phyloP scores from a whole-genome alignment of 768 basidiomycete genomes.

The Lactarius sanguifluus region DNA sequence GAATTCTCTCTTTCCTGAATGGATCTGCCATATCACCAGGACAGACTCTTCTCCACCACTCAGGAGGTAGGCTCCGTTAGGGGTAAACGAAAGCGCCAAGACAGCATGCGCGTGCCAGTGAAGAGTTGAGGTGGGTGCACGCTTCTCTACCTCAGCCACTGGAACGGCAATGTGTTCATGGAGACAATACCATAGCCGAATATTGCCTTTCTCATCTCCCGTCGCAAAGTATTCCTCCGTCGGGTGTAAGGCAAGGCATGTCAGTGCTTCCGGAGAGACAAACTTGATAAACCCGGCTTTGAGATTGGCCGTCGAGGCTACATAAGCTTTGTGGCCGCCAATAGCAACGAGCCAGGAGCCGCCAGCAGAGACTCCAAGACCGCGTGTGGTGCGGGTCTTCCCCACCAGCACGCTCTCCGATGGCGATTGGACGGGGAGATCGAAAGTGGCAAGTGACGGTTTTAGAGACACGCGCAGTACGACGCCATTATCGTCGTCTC shows the following conservation, averaged over 20 bases:
- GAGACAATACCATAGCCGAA: slow-evolving; percentile 92
- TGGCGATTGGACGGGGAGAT: slow-evolving; percentile 44
- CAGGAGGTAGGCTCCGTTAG: slow-evolving; percentile 88
- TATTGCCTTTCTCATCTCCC: slow-evolving; percentile 81
- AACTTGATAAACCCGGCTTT: slow-evolving; percentile 77
- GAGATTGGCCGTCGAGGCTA: slow-evolving; percentile 57
- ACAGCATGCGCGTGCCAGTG: slow-evolving; percentile 99
- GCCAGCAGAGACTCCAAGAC: slow-evolving; percentile 70
- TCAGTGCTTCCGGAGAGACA: slow-evolving; percentile 75
- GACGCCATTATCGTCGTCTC: slow-evolving; percentile 44
- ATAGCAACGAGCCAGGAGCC: slow-evolving; percentile 77
- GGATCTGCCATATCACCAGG: slow-evolving; percentile 95
- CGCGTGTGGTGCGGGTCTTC: slow-evolving; percentile 61
- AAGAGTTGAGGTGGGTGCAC: slow-evolving; percentile 77
- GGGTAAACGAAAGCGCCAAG: slow-evolving; percentile 79
- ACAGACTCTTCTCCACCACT: slow-evolving; percentile 96
- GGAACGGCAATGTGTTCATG: slow-evolving; percentile 52
- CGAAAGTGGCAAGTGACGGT: slow-evolving; percentile 43
- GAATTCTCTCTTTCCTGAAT: slow-evolving; percentile 86
- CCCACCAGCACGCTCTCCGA: slow-evolving; percentile 58
- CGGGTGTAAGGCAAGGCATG: slow-evolving; percentile 86
- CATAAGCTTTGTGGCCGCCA: slow-evolving; percentile 75
- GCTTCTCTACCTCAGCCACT: slow-evolving; percentile 67
- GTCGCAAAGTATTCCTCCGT: slow-evolving; percentile 93
- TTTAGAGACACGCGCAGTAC: slow-evolving; percentile 66